Conservation (phyloP, 2,329 filamentous ascomycete genomes). For the Cryphonectria carpinicola region DNA sequence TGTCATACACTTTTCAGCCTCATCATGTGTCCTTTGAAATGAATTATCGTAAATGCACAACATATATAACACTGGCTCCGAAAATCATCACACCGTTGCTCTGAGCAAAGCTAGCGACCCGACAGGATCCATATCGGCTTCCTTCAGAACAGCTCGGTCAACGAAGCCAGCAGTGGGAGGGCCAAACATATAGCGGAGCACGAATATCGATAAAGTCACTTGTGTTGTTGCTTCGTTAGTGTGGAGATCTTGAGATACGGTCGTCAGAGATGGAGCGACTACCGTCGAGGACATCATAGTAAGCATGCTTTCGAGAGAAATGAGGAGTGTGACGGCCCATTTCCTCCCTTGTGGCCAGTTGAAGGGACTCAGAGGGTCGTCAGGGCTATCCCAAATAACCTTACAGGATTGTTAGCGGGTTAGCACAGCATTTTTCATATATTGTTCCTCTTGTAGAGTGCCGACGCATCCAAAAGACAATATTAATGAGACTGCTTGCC, state of each 20-base stretch:
- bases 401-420: conserved; percentile 17
- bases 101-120: conserved; percentile 33
- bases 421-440: background rate
- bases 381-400: conserved; percentile 27
- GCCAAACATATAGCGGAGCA: conserved; percentile 41
- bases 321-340: conserved; percentile 35
- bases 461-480: background rate
- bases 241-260: conserved; percentile 38
- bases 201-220: conserved; percentile 42
- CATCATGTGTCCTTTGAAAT: background rate
- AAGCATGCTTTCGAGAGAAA: conserved; percentile 41
- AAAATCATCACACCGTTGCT: background rate
- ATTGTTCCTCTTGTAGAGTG: background rate
- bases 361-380: conserved; percentile 29
- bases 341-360: conserved; percentile 30
- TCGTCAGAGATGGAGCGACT: conserved; percentile 40
- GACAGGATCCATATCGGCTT: conserved; percentile 39
- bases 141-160: conserved; percentile 42
- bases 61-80: conserved; percentile 3
- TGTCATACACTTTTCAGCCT: background rate
- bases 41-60: background rate
- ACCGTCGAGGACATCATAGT: conserved; percentile 44
- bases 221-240: conserved; percentile 37
- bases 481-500: background rate
- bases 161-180: conserved; percentile 40